Evolutionary conservation across 1,139 yeast species (phyloP).

Genomic region (Wickerhamomyces sp.): DNA sequence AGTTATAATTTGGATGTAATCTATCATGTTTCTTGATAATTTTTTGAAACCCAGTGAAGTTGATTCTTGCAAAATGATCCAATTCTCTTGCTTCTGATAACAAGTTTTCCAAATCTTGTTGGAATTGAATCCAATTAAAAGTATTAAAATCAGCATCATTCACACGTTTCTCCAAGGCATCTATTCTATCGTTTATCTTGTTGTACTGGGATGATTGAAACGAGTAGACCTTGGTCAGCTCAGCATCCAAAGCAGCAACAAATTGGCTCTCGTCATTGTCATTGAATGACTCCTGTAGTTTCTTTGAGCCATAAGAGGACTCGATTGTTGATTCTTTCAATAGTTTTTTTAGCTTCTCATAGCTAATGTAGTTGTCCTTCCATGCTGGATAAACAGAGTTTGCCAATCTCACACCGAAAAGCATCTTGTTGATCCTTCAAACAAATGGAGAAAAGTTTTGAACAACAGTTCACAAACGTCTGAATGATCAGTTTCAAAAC

Average conservation of each 20-base stretch:
- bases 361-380: conserved; percentile 78
- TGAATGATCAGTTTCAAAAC: no score
- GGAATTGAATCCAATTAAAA: conserved; percentile 55
- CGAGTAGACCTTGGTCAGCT: conserved; percentile 87
- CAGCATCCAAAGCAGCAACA: conserved; percentile 76
- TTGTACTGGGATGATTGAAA: conserved; percentile 75
- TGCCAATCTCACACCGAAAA: conserved; percentile 80
- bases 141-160: conserved; percentile 24
- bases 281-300: conserved; percentile 44
- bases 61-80: conserved; percentile 84
- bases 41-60: conserved; percentile 91
- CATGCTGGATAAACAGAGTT: conserved; percentile 86
- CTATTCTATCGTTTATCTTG: conserved; percentile 60
- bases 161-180: conserved; percentile 51
- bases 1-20: conserved; percentile 68
- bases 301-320: conserved; percentile 30
- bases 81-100: conserved; percentile 76
- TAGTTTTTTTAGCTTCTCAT: conserved; percentile 72
- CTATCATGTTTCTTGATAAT: conserved; percentile 96
- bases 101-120: conserved; percentile 64
- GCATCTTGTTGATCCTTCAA: conserved; percentile 39
- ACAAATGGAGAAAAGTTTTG: neutral
- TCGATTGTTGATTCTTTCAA: conserved; percentile 73
- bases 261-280: conserved; percentile 81
- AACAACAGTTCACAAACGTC: no score